These are phyloP conservation scores for Cryptosporidium baileyi DNA, from an alignment of 169 alveolate species.

Conservation along the genomic window DNA sequence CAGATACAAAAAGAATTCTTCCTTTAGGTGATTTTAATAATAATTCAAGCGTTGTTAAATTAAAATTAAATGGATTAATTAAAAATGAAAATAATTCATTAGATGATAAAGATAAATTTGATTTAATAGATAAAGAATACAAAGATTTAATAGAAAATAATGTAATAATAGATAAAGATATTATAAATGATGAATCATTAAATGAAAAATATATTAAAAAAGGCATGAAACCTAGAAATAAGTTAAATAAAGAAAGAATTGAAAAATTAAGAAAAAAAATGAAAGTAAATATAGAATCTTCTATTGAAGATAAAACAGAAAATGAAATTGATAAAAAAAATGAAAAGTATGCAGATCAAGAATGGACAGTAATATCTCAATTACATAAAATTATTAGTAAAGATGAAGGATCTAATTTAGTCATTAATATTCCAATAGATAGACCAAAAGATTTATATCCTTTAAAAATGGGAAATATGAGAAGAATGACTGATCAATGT, in stretches of 20 bases:
- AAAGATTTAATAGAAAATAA: not conserved
- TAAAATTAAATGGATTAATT: too few relatives aligned
- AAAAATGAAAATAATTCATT: not conserved
- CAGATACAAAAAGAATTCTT: not conserved
- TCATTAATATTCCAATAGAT: conserved; percentile 25
- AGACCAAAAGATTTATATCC: conserved; percentile 41
- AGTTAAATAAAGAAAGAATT: too few relatives aligned
- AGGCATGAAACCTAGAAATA: conserved; percentile 64
- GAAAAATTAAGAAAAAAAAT: not conserved
- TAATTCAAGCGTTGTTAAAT: not conserved
- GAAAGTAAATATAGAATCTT: not conserved
- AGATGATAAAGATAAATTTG: not conserved
- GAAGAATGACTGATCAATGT: conserved; percentile 49
- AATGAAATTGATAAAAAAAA: not conserved
- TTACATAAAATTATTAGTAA: not conserved
- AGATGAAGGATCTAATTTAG: conserved; percentile 23
- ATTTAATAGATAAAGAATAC: conserved; percentile 1
- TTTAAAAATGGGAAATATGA: conserved; percentile 8
- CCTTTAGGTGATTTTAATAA: conserved; percentile 41
- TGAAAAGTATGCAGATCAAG: conserved; percentile 32
- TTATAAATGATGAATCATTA: not conserved
- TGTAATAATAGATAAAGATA: not conserved
- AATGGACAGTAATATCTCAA: conserved; percentile 53
- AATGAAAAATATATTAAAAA: not conserved
- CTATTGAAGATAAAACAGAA: not conserved